Percentiles rank a stretch among this genome's conserved stretches.
These are phyloP conservation scores for Corymbia citriodora DNA, from an alignment of 441 rosid species.

Conservation along the genomic window DNA sequence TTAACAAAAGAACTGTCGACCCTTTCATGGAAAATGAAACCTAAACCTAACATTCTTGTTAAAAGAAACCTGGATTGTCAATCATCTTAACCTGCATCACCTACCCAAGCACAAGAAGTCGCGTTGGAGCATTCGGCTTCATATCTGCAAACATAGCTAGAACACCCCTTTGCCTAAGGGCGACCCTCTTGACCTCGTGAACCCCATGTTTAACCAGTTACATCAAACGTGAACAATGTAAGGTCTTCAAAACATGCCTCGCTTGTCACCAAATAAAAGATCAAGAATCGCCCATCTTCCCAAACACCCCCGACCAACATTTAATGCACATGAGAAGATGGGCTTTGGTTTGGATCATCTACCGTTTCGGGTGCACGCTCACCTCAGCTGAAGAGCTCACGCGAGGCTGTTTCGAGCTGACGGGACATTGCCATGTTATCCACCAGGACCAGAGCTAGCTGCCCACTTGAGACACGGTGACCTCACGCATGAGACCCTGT, in stretches of 20 bases:
- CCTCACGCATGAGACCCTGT: neutral
- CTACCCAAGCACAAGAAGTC: neutral
- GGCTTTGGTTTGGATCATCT: neutral
- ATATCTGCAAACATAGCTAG: neutral
- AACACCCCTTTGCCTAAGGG: neutral
- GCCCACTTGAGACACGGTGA: neutral
- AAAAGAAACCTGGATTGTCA: neutral
- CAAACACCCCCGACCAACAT: neutral
- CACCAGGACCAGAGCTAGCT: neutral
- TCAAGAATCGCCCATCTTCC: neutral
- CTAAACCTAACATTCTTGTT: neutral
- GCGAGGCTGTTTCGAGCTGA: neutral
- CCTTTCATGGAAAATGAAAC: neutral
- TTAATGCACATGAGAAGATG: neutral
- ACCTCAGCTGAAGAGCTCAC: neutral
- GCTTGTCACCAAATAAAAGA: neutral
- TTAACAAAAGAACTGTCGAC: neutral
- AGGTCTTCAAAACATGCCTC: neutral
- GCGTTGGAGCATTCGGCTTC: neutral
- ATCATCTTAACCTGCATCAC: neutral
- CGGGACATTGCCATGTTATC: neutral
- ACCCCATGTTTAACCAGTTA: neutral
- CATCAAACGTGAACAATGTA: neutral
- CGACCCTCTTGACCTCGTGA: neutral
- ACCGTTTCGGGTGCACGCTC: neutral